phyloP scores from a whole-genome alignment of 768 basidiomycete species.

The Hericium rajendrae region DNA sequence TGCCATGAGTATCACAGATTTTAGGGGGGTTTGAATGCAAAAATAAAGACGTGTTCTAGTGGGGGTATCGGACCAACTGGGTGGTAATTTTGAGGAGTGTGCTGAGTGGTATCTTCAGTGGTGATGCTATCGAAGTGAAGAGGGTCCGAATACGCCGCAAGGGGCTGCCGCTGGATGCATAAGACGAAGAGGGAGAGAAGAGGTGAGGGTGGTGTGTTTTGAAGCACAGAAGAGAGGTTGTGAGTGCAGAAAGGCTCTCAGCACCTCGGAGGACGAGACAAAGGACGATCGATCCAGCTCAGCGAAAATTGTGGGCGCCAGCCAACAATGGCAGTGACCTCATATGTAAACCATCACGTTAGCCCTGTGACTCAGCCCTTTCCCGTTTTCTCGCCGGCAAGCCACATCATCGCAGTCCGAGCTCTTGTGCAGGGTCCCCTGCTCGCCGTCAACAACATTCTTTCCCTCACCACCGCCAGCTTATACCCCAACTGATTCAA shows the following conservation, averaged over 20 bases:
- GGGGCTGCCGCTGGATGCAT: constrained; percentile 9
- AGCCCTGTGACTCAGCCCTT: background rate
- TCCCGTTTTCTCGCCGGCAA: background rate
- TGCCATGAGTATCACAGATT: constrained; percentile 3
- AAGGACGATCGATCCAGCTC: background rate
- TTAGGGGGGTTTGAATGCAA: background rate
- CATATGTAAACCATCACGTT: background rate
- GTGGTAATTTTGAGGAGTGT: background rate
- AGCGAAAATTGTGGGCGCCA: background rate
- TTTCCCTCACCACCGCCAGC: background rate
- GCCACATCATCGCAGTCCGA: background rate
- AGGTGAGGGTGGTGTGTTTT: background rate
- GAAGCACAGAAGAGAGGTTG: background rate
- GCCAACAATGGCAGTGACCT: background rate
- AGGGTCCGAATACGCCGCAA: background rate
- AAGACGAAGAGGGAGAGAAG: background rate
- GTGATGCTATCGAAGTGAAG: constrained; percentile 3
- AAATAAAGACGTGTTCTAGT: background rate
- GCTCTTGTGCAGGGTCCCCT: too few species aligned
- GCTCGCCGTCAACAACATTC: too few species aligned
- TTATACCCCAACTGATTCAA: too few species aligned
- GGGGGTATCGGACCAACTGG: background rate
- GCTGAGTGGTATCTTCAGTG: background rate
- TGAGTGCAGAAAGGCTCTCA: background rate
- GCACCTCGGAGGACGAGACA: background rate